A percentile compares a stretch with the other conserved stretches of the same genome.
These are phyloP conservation scores for Auriscalpium orientale DNA, from an alignment of 768 basidiomycete genomes.

Conservation along the genomic window DNA sequence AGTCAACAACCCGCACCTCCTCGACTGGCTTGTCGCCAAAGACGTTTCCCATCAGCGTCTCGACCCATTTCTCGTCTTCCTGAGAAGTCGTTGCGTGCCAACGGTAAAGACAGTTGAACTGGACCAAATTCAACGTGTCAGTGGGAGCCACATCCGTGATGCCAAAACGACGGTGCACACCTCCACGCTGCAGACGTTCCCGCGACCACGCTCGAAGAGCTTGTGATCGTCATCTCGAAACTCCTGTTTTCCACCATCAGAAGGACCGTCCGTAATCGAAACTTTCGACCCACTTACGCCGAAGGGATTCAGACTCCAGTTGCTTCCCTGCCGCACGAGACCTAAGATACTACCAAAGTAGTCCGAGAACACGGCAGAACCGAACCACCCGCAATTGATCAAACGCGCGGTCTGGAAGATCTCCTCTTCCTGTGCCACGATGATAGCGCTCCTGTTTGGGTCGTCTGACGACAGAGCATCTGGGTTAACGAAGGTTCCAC, in stretches of 20 bases:
- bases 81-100: slow-evolving; percentile 78
- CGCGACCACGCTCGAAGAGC: slow-evolving; percentile 70
- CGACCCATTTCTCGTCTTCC: slow-evolving; percentile 67
- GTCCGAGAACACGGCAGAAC: slow-evolving; percentile 69
- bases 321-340: slow-evolving; percentile 65
- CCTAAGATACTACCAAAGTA: slow-evolving; percentile 79
- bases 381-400: slow-evolving; percentile 79
- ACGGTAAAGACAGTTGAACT: slow-evolving; percentile 85
- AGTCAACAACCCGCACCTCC: slow-evolving; percentile 9
- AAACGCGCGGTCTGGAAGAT: slow-evolving; percentile 80
- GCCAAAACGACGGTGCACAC: slow-evolving; percentile 24
- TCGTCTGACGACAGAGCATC: slow-evolving; percentile 28
- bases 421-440: slow-evolving; percentile 35
- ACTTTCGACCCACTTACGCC: slow-evolving; percentile 32
- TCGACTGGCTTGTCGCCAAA: slow-evolving; percentile 51
- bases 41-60: slow-evolving; percentile 36
- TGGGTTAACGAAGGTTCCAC: slow-evolving; percentile 55
- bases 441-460: slow-evolving; percentile 22
- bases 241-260: slow-evolving; percentile 36
- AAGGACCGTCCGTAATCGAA: neutral
- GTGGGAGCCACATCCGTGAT: neutral
- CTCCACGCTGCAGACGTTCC: slow-evolving; percentile 80
- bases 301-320: slow-evolving; percentile 74
- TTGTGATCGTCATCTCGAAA: slow-evolving; percentile 55
- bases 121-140: neutral